These are phyloP conservation scores for Karstenula rhodostoma DNA, from an alignment of 2,329 filamentous ascomycete genomes.

Conservation along the genomic window DNA sequence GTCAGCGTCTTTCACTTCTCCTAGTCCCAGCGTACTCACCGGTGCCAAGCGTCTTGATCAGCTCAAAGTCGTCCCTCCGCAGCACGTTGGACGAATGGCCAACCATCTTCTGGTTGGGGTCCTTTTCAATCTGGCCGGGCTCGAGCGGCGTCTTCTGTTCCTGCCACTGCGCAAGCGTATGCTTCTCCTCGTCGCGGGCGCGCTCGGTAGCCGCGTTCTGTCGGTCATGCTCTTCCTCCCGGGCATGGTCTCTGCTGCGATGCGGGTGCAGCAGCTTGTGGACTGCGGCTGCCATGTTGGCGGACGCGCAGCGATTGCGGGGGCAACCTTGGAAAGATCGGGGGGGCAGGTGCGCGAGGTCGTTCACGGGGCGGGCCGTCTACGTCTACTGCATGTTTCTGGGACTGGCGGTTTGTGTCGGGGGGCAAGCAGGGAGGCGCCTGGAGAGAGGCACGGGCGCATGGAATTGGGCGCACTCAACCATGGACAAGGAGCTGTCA, in stretches of 20 bases:
- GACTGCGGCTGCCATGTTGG: slow-evolving; percentile 48
- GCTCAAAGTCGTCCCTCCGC: slow-evolving; percentile 69
- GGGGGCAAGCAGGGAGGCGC: slow-evolving; percentile 18
- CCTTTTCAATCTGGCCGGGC: slow-evolving; percentile 52
- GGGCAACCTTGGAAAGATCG: slow-evolving; percentile 17
- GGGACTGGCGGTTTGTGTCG: slow-evolving; percentile 14
- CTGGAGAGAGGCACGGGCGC: slow-evolving; percentile 19
- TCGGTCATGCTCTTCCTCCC: slow-evolving; percentile 35
- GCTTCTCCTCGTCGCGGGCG: slow-evolving; percentile 58
- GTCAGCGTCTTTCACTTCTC: slow-evolving; percentile 28
- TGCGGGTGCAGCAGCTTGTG: slow-evolving; percentile 49
- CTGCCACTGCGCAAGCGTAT: slow-evolving; percentile 56
- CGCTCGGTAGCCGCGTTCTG: slow-evolving; percentile 47
- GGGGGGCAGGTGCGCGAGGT: slow-evolving; percentile 20
- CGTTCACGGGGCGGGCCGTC: slow-evolving; percentile 1
- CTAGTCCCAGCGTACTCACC: slow-evolving; percentile 55
- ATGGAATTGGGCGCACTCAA: slow-evolving; percentile 2
- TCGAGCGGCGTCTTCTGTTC: slow-evolving; percentile 54
- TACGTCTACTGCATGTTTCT: slow-evolving; percentile 27
- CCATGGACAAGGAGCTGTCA: slow-evolving; percentile 12
- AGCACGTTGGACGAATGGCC: slow-evolving; percentile 58
- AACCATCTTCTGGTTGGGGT: slow-evolving; percentile 55
- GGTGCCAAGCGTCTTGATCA: slow-evolving; percentile 79
- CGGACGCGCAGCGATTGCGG: slow-evolving; percentile 8
- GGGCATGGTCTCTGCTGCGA: slow-evolving; percentile 38